Conservation (phyloP, 768 basidiomycete species). For the Steccherinum ochraceum region DNA sequence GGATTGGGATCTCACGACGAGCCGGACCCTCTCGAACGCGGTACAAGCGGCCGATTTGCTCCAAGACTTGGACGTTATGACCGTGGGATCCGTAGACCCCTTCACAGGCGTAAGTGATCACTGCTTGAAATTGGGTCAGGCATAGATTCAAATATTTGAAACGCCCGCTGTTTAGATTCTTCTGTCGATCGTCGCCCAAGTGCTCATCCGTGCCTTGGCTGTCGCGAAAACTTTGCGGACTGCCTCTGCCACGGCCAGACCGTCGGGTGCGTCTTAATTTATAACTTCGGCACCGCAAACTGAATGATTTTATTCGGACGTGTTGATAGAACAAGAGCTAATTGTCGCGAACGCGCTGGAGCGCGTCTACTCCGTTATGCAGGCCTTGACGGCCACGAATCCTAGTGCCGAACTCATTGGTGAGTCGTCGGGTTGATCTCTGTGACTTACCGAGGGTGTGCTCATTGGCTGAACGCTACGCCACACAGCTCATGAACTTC, state of each 20-base stretch:
- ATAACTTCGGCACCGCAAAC: too few species aligned
- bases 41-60: slow-evolving; percentile 12
- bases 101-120: slow-evolving; percentile 17
- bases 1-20: slow-evolving; percentile 8
- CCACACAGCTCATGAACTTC: neutral
- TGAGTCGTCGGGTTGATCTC: neutral
- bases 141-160: neutral
- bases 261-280: neutral
- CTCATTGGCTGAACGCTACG: too few species aligned
- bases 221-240: neutral
- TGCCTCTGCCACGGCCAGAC: neutral
- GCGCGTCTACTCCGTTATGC: neutral
- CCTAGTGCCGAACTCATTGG: neutral
- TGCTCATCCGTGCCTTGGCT: slow-evolving; percentile 3
- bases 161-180: slow-evolving; percentile 4
- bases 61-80: slow-evolving; percentile 8
- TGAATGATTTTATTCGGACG: neutral
- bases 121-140: too few species aligned
- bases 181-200: slow-evolving; percentile 4
- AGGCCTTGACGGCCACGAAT: neutral
- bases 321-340: neutral
- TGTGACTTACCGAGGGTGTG: too few species aligned
- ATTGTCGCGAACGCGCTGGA: neutral
- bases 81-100: slow-evolving; percentile 14
- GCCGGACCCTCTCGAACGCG: slow-evolving; percentile 16